Conservation (phyloP, 208 protist species). For the Hexamita inflata region DNA sequence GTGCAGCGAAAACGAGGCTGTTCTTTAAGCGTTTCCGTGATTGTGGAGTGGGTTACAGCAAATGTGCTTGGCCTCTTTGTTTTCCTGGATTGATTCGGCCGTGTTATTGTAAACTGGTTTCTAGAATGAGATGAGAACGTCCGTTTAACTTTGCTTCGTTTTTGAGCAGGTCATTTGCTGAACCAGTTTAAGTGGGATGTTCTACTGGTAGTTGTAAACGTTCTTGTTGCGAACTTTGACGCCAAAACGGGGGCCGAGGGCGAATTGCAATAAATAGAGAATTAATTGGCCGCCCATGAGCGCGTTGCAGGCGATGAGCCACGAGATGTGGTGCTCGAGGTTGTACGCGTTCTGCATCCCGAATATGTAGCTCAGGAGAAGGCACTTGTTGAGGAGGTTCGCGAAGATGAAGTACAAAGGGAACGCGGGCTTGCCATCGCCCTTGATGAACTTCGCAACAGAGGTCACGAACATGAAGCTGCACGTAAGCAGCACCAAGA, state of each 20-base stretch:
- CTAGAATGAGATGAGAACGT: neutral
- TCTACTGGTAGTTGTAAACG: neutral
- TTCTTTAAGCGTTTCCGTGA: too few relatives aligned
- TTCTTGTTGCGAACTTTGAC: neutral
- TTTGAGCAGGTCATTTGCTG: neutral
- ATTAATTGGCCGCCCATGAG: neutral
- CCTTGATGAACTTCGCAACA: neutral
- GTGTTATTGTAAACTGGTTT: neutral
- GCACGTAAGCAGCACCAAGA: neutral
- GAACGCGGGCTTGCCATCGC: neutral
- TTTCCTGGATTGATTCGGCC: neutral
- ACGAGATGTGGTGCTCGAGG: neutral
- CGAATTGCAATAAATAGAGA: neutral
- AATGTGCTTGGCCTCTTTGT: too few relatives aligned
- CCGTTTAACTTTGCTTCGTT: neutral
- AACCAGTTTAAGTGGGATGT: neutral
- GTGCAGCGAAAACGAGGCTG: too few relatives aligned
- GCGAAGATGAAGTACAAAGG: neutral
- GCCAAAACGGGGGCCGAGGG: neutral
- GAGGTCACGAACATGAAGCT: neutral
- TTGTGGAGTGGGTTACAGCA: too few relatives aligned
- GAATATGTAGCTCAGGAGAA: neutral
- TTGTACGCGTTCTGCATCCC: neutral
- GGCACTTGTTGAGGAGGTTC: neutral
- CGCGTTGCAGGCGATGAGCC: neutral